Evolutionary conservation across 768 basidiomycete species (phyloP).

Genomic region (Rhodocollybia butyracea): DNA sequence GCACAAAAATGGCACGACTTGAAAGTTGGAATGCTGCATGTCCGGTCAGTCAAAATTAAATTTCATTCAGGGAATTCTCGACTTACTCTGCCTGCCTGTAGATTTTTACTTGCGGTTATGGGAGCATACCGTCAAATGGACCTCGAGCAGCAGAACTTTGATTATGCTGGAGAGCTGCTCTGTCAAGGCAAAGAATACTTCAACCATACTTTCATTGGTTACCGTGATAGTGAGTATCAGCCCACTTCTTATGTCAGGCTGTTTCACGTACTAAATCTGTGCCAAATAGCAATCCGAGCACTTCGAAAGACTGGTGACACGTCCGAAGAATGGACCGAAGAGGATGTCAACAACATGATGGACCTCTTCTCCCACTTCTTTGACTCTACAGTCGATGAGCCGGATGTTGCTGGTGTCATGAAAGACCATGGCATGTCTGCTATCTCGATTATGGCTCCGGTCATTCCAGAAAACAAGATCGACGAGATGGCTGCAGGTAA

Average conservation of each 20-base stretch:
- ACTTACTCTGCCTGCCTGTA: not conserved
- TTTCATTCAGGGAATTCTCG: not conserved
- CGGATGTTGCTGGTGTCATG: not conserved
- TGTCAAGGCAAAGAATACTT: slow-evolving; percentile 1
- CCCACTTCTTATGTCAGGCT: too few relatives aligned
- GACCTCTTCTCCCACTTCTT: slow-evolving; percentile 2
- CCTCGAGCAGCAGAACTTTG: slow-evolving; percentile 5
- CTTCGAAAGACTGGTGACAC: not conserved
- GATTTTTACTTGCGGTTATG: slow-evolving; percentile 7
- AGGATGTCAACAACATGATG: slow-evolving; percentile 4
- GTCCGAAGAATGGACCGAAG: not conserved
- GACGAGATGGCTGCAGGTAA: not conserved
- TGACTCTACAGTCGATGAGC: slow-evolving; percentile 1
- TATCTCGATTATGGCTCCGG: not conserved
- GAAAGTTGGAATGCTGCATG: slow-evolving; percentile 5
- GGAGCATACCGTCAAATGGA: slow-evolving; percentile 3
- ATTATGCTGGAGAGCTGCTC: slow-evolving; percentile 2
- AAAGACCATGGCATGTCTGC: not conserved
- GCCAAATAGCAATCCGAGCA: not conserved
- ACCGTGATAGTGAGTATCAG: not conserved
- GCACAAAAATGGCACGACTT: slow-evolving; percentile 16
- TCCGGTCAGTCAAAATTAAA: not conserved
- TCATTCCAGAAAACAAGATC: not conserved
- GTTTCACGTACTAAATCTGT: not conserved
- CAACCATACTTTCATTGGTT: slow-evolving; percentile 2